A percentile compares a stretch with the other conserved stretches of the same genome.
Evolutionary conservation across 1,284 basidiomycete genomes (phyloP).

Genomic region (Ceratobasidium sp.): DNA sequence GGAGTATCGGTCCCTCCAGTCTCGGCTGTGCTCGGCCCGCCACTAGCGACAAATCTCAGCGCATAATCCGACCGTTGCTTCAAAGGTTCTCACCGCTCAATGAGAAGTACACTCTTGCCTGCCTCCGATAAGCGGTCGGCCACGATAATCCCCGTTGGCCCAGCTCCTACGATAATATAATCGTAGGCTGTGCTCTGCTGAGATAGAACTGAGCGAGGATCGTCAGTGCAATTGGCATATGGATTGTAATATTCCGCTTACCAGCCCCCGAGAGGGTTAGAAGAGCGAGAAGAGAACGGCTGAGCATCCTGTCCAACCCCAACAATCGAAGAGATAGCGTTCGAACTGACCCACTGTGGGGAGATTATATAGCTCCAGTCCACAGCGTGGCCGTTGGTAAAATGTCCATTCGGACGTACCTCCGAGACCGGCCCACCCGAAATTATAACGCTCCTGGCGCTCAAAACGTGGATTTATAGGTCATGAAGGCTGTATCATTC

Average conservation of each 20-base stretch:
- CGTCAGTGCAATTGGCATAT: not conserved
- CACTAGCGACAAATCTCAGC: conserved; percentile 52
- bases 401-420: no score
- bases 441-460: no score
- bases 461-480: no score
- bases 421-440: no score
- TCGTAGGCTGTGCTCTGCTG: not conserved
- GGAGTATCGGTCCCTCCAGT: conserved; percentile 70
- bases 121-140: conserved; percentile 46
- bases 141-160: conserved; percentile 45
- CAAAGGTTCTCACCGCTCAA: conserved; percentile 38
- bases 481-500: no score
- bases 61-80: not conserved
- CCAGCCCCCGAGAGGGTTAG: not conserved
- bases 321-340: no score
- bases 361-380: no score
- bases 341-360: no score
- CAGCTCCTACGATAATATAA: conserved; percentile 47
- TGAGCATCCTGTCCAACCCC: no score
- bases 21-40: conserved; percentile 68
- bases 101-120: conserved; percentile 47
- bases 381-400: no score
- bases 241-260: not conserved
- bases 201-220: not conserved
- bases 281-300: not conserved